Conservation (phyloP, 495 filamentous ascomycete species). For the Tirmania nivea region DNA sequence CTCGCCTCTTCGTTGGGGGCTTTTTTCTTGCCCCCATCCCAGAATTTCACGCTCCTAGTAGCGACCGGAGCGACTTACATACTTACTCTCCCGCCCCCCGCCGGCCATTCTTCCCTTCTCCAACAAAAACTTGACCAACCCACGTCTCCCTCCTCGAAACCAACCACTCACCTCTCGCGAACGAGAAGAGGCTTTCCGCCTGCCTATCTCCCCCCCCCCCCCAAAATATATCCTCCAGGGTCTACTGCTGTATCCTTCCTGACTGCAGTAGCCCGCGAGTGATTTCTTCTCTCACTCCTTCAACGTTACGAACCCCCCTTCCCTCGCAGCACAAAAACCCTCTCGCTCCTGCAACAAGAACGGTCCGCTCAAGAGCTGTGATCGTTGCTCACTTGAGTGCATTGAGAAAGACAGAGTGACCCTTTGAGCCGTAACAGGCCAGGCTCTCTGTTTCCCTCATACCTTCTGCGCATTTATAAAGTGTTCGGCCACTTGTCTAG, state of each 20-base stretch:
- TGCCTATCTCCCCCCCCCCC: slow-evolving; percentile 1
- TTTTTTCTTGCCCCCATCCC: slow-evolving; percentile 8
- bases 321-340: no score
- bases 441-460: background rate
- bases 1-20: slow-evolving; percentile 3
- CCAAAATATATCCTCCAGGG: slow-evolving; percentile 6
- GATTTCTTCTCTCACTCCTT: background rate
- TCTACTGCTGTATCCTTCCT: slow-evolving; percentile 15
- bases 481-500: background rate
- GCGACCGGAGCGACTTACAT: background rate
- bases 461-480: background rate
- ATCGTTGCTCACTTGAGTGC: background rate
- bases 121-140: slow-evolving; percentile 15
- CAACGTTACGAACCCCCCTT: background rate
- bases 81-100: background rate
- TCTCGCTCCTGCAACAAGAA: background rate
- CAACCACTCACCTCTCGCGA: slow-evolving; percentile 12
- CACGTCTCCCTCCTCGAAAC: slow-evolving; percentile 15
- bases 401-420: background rate
- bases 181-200: background rate
- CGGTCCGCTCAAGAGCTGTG: background rate
- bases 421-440: background rate
- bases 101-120: slow-evolving; percentile 8
- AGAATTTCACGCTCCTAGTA: background rate
- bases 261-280: slow-evolving; percentile 7